Conservation (phyloP, 345 rosid genomes). For the Hypericum androsaemum region DNA sequence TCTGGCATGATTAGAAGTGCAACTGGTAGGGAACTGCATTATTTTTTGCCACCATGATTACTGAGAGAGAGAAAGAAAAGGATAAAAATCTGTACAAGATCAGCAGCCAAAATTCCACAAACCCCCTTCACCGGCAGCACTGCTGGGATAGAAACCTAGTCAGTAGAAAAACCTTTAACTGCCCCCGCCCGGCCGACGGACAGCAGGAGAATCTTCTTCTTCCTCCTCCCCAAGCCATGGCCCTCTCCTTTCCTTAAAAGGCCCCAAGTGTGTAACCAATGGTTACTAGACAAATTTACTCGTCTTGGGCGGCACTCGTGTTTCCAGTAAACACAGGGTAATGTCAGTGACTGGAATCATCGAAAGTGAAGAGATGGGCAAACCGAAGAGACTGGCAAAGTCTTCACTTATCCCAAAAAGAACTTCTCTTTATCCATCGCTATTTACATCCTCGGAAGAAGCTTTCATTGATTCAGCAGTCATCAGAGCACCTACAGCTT, state of each 20-base stretch:
- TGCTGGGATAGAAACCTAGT: conserved; percentile 10
- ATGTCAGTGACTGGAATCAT: conserved; percentile 1
- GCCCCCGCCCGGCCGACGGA: conserved; percentile 29
- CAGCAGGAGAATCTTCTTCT: conserved; percentile 56
- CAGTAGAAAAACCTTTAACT: conserved; percentile 11
- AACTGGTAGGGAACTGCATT: conserved; percentile 24
- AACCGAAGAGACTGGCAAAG: conserved; percentile 14
- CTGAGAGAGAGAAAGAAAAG: background rate
- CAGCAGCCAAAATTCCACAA: conserved; percentile 33
- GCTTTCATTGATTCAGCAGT: conserved; percentile 79
- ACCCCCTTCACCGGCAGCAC: conserved; percentile 29
- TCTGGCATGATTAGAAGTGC: conserved; percentile 13
- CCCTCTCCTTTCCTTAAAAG: conserved; percentile 11
- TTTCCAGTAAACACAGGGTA: conserved; percentile 16
- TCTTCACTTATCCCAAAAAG: conserved; percentile 15
- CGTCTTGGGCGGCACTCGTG: conserved; percentile 11
- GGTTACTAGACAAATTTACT: conserved; percentile 1
- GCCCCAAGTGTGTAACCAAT: background rate
- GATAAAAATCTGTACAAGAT: conserved; percentile 35
- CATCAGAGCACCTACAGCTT: conserved; percentile 77
- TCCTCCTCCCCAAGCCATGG: conserved; percentile 7
- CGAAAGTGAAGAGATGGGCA: conserved; percentile 2
- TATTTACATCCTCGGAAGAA: conserved; percentile 36
- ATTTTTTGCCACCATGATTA: conserved; percentile 29
- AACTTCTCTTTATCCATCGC: conserved; percentile 24